These are phyloP conservation scores for Ceriops tagal DNA, from an alignment of 345 rosid species.

Conservation along the genomic window DNA sequence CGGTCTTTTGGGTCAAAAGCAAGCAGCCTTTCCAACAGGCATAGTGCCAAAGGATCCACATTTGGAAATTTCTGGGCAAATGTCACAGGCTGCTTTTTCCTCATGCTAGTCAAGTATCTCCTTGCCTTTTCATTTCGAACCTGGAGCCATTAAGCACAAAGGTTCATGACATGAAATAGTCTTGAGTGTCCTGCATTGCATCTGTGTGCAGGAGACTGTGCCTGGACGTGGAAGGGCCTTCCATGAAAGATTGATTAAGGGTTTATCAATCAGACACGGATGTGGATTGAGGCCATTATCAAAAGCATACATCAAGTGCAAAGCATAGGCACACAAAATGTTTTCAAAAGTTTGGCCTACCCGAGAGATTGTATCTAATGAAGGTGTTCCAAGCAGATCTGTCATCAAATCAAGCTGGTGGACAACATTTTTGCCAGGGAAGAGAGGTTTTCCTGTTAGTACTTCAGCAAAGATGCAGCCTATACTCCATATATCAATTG, in stretches of 20 bases:
- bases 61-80: conserved; percentile 74
- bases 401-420: conserved; percentile 97
- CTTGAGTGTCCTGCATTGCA: too few species aligned
- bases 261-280: neutral
- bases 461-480: conserved; percentile 98
- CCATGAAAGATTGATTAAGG: neutral
- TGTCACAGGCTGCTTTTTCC: conserved; percentile 76
- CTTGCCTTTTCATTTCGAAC: conserved; percentile 95
- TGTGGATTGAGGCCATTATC: neutral
- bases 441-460: conserved; percentile 77
- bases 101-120: conserved; percentile 88
- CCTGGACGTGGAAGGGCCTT: too few species aligned
- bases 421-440: conserved; percentile 96
- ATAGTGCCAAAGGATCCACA: conserved; percentile 75
- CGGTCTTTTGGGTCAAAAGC: conserved; percentile 94
- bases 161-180: neutral
- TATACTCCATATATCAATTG: conserved; percentile 96
- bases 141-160: conserved; percentile 30
- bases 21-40: conserved; percentile 68
- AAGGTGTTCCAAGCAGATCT: conserved; percentile 92
- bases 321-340: neutral
- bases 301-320: neutral
- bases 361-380: conserved; percentile 81
- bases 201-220: too few species aligned
- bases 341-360: conserved; percentile 29